Evolutionary conservation across 2,329 filamentous ascomycete species (phyloP), one percentile per base, ranked within the genome.

Genomic region (Cryphonectria naterciae): DNA sequence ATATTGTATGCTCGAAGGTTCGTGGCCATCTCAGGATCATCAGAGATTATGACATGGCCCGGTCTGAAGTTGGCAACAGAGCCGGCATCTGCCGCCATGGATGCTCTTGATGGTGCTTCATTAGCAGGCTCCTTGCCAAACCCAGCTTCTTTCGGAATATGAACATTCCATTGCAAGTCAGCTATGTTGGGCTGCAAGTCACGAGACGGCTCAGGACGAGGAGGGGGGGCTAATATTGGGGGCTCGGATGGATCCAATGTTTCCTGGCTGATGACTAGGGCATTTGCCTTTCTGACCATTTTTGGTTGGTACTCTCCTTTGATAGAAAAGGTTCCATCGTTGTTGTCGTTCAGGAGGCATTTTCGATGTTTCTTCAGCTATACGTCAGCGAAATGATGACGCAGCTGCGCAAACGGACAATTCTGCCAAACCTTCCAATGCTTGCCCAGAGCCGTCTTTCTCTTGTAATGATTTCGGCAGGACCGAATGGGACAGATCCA

Each of bases 401-500:
- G 25, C 19, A 32, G 15, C 17, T 35, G 17, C 19, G 39, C 25
- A 15, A 35, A 65, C 22, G 37, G 43, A 19, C 4, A 17, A 41
- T 19, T 35, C 19, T 62, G 32, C 19, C 68, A 43, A 39, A 69
- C 68, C 32, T 32, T 52, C 68, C 68, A 69, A 41, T 69, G 68
- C 35, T 41, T 54, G 32, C 25, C 41, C 28, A 69, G 32, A 25
- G 54, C 17, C 8, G 49, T 11, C 1, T 22, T 28, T 39, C 22
- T 66, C 54, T 15, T 39, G 63, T 66, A 69, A 3, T 39, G 61
- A 17, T 28, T 41, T 8, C 35, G 68, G 35, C 68, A 69, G 25
- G 54, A 69, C 6, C 68, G 68, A 41, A 69, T 66, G 6, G 68
- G 68, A 32, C 68, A 69, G 22, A 69, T n/a, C 68, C 68, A 69